Conservation (phyloP, 2,329 filamentous ascomycete genomes). For the Penicillium palitans region DNA sequence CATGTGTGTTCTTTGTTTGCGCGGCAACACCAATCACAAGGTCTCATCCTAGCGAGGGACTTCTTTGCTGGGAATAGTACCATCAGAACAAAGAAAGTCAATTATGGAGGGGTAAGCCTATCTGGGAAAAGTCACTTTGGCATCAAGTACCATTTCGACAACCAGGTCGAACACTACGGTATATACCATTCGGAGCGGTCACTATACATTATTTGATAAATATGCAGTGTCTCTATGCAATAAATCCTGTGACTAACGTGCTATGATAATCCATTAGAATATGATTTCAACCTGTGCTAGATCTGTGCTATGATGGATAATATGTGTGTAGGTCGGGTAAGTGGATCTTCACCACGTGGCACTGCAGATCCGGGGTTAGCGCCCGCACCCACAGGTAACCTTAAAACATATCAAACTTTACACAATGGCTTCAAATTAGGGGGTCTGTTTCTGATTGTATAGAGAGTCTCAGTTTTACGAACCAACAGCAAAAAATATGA, state of each 20-base stretch:
- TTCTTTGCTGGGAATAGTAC: not conserved
- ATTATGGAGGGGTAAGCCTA: not conserved
- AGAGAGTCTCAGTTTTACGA: not conserved
- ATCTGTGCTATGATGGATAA: not conserved
- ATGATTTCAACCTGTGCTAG: not conserved
- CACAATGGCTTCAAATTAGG: not conserved
- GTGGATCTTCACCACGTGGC: slow-evolving; percentile 3
- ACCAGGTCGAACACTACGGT: not conserved
- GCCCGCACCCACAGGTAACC: not conserved
- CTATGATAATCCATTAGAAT: not conserved
- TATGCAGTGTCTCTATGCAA: not conserved
- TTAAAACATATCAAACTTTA: not conserved
- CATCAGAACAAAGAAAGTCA: not conserved
- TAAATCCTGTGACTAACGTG: not conserved
- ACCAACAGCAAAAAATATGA: no score
- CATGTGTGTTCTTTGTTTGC: slow-evolving; percentile 7
- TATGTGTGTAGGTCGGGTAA: no score
- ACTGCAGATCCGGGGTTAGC: slow-evolving; percentile 4
- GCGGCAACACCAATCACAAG: not conserved
- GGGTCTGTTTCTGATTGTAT: not conserved
- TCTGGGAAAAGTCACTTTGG: not conserved
- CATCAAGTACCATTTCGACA: not conserved
- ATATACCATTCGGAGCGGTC: not conserved
- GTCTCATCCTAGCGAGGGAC: not conserved
- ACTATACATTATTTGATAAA: not conserved